Base-by-base conservation (phyloP, 2,329 filamentous ascomycete species). In the Xylariomycetidae sp. region DNA sequence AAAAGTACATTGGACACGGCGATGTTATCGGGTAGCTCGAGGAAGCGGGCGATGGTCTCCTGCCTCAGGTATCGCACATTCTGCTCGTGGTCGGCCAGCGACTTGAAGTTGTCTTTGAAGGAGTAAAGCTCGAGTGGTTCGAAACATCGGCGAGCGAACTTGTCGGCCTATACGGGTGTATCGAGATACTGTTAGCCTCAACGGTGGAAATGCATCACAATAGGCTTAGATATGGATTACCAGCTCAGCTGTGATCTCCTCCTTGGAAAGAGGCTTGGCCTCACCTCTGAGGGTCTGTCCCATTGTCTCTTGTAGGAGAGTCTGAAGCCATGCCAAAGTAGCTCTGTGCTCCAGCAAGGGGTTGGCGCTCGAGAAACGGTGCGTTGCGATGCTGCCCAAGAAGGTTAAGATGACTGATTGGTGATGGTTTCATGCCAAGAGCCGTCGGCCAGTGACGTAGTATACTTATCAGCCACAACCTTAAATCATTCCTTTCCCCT, bases 11-110 rank as follows among this genome's bases (percentile, higher is more conserved):
- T 72, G 4, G 81, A 82, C 6, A 75, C 81, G 31, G 69, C 72
- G 16, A 88, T 63, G 16, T 80, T 70, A 51, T 87, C 82, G 4
- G 84, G 84, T 14, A 88, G 70, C 58, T 85, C 81, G 27, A 88
- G 73, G 55, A 85, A 88, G 20, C 80, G 74, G 39, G 78, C 74
- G 44, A 88, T 63, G 9, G 82, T 86, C 32, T 82, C 74, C 52
- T 83, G 81, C 50, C 78, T 84, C 43, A 86, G 72, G 54, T 85
- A 85, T 32, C 67, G 68, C 29, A 85, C 62, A 27, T 69, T 64
- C 30, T 71, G 74, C 50, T 82, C 70, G 12, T 70, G 60, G 47
- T 87, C 82, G 43, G 83, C 80, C 14, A 88, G 76, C 37, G 69
- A 74, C 38, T 71, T 73, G 63, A 88, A 88, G 50, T 86, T 82